phyloP scores from a whole-genome alignment of 306 rosid species.

The Casuarina equisetifolia region DNA sequence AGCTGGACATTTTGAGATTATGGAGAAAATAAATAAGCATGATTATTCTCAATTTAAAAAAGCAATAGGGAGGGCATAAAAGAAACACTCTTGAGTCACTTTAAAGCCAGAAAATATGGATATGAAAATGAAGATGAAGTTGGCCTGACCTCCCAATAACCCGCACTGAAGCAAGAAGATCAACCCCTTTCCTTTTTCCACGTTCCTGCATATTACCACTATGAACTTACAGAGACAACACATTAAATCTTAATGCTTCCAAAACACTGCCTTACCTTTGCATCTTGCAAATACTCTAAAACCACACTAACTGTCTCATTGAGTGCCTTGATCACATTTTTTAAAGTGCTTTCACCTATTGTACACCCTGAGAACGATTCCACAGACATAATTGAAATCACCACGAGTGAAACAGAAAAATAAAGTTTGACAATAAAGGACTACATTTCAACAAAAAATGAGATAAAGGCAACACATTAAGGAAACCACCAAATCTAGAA shows the following conservation, averaged over 20 bases:
- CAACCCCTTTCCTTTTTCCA: conserved; percentile 80
- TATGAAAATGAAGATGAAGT: conserved; percentile 5
- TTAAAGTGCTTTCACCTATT: conserved; percentile 56
- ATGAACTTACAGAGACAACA: conserved; percentile 20
- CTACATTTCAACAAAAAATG: conserved; percentile 6
- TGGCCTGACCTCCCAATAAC: conserved; percentile 76
- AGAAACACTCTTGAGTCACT: conserved; percentile 4
- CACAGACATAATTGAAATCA: conserved; percentile 22
- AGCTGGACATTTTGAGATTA: not conserved
- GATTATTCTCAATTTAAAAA: conserved; percentile 21
- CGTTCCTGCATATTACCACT: conserved; percentile 59
- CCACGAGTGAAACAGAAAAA: conserved; percentile 4
- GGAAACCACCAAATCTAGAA: not conserved
- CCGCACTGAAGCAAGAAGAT: conserved; percentile 89
- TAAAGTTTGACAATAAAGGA: not conserved
- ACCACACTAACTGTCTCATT: conserved; percentile 75
- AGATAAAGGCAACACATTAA: not conserved
- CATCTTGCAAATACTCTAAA: conserved; percentile 87
- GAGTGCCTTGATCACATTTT: conserved; percentile 64
- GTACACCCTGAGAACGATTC: conserved; percentile 42
- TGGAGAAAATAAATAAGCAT: not conserved
- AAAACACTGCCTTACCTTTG: conserved; percentile 56
- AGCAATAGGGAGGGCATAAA: not conserved
- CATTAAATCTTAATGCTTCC: conserved; percentile 25
- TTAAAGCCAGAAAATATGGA: not conserved